Conservation (phyloP, 768 basidiomycete species). For the Pholiota microspora region DNA sequence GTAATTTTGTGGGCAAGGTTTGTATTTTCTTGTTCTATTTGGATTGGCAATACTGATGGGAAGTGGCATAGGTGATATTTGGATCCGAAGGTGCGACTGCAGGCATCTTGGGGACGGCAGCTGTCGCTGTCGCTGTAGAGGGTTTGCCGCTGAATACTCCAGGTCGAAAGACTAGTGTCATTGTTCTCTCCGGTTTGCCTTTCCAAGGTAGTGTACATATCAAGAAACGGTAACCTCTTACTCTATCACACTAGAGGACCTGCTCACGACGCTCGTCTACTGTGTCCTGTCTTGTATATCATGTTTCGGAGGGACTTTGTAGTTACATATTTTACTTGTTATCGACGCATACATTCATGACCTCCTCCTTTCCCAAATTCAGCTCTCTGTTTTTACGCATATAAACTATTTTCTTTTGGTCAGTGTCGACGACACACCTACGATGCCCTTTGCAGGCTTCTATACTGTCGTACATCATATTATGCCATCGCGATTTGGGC, state of each 20-base stretch:
- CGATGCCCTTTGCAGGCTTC: no score
- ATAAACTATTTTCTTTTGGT: neutral
- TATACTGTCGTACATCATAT: no score
- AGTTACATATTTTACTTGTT: neutral
- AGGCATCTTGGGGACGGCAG: constrained; percentile 63
- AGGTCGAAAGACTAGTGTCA: constrained; percentile 32
- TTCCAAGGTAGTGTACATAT: constrained; percentile 65
- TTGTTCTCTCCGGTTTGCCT: constrained; percentile 63
- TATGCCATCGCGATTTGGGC: no score
- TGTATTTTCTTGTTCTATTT: constrained; percentile 1
- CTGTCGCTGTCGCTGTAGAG: constrained; percentile 54
- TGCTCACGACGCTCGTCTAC: neutral
- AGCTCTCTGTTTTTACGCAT: neutral
- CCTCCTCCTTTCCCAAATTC: neutral
- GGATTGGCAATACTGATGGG: neutral
- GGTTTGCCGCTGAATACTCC: constrained; percentile 51
- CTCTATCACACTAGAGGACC: neutral
- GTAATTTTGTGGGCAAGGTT: constrained; percentile 77
- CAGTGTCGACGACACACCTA: neutral
- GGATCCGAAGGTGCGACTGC: constrained; percentile 62
- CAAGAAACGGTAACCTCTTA: constrained; percentile 40
- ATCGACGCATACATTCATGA: neutral
- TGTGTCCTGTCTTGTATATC: neutral
- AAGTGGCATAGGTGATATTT: constrained; percentile 60
- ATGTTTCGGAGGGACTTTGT: neutral